Evolutionary conservation across 371 early-diverging fungal genomes (phyloP).

Genomic region (Mucor mucedo): DNA sequence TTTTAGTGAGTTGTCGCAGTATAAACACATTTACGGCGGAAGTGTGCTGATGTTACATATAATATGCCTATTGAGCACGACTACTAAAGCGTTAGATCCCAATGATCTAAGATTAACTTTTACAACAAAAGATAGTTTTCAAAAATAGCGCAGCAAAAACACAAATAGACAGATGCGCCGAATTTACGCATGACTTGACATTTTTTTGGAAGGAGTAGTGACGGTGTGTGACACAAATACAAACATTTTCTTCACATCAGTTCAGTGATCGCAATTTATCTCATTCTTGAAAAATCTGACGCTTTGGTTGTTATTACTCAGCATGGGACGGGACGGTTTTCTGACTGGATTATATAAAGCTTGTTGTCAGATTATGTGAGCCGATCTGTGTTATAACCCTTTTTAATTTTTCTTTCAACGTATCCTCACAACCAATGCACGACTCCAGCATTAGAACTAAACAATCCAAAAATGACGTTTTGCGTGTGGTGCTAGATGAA

Average conservation of each 20-base stretch:
- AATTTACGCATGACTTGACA: neutral
- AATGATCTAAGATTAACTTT: too few species aligned
- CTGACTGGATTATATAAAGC: neutral
- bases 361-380: too few species aligned
- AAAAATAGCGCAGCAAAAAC: neutral
- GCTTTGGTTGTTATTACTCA: conserved; percentile 1
- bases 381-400: too few species aligned
- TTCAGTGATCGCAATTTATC: neutral
- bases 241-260: neutral
- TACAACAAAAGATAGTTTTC: too few species aligned
- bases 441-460: neutral
- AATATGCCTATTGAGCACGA: too few species aligned
- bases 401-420: too few species aligned
- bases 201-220: neutral
- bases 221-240: neutral
- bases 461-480: conserved; percentile 18
- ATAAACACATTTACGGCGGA: too few species aligned
- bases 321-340: neutral
- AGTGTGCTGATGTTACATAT: too few species aligned
- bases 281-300: neutral
- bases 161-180: neutral
- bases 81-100: too few species aligned
- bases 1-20: too few species aligned
- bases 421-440: neutral
- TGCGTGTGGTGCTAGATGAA: conserved; percentile 44